Evolutionary conservation across 371 early-diverging fungal genomes (phyloP).

Genomic region (Mucor racemosus): DNA sequence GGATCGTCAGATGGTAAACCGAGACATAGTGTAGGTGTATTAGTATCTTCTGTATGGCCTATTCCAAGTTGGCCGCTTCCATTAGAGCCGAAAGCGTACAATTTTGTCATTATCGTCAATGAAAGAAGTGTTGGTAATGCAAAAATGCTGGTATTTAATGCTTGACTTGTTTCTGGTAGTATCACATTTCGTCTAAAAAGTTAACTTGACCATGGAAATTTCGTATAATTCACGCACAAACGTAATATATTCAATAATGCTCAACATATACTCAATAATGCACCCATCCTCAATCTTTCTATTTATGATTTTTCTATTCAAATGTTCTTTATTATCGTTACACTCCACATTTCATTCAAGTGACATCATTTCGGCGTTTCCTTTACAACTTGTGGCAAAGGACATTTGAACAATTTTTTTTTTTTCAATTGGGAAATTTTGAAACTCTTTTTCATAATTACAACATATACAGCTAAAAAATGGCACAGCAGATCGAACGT

Average conservation of each 20-base stretch:
- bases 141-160: background rate
- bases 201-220: no score
- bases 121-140: background rate
- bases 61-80: slow-evolving; percentile 68
- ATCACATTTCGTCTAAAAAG: no score
- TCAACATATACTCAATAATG: no score
- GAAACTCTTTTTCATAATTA: background rate
- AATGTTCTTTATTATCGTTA: background rate
- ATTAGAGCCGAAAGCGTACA: slow-evolving; percentile 69
- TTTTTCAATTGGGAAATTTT: background rate
- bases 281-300: no score
- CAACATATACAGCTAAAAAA: background rate
- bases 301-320: no score
- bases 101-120: slow-evolving; percentile 6
- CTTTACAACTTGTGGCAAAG: background rate
- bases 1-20: slow-evolving; percentile 31
- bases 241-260: no score
- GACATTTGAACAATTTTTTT: slow-evolving; percentile 5
- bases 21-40: slow-evolving; percentile 28
- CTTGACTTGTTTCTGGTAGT: no score
- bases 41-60: slow-evolving; percentile 52
- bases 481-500: slow-evolving; percentile 66
- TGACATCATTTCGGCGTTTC: slow-evolving; percentile 1
- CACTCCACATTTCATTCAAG: background rate
- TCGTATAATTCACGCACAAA: no score